These are phyloP conservation scores for Irineochytrium annulatum DNA, from an alignment of 192 early-diverging fungal species.

Conservation along the genomic window DNA sequence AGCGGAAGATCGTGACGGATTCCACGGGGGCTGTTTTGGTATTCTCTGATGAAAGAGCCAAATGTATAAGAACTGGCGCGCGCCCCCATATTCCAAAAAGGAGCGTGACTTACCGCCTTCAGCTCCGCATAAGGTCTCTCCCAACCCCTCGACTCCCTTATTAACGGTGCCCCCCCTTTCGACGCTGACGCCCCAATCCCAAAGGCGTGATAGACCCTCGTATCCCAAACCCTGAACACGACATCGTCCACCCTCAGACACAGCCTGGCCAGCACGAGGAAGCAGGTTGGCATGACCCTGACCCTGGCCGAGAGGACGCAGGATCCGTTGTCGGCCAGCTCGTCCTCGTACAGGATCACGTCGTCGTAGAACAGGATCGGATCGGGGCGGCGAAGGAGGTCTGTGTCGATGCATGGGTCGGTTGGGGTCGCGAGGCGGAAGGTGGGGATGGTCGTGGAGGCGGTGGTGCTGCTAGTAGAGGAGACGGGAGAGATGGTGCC, in stretches of 20 bases:
- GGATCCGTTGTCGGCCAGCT: constrained; percentile 91
- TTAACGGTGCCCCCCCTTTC: constrained; percentile 42
- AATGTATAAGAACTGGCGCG: too few species aligned
- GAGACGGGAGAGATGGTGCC: constrained; percentile 45
- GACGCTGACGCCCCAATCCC: too few species aligned
- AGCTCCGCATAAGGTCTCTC: constrained; percentile 58
- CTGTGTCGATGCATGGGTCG: constrained; percentile 62
- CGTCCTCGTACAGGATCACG: constrained; percentile 91
- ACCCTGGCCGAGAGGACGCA: constrained; percentile 74
- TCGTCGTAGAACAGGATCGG: constrained; percentile 95
- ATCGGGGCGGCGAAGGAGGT: constrained; percentile 68
- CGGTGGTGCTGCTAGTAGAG: neutral
- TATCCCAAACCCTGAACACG: constrained; percentile 85
- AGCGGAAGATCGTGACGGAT: neutral
- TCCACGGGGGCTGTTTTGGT: constrained; percentile 23
- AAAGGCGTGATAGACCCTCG: constrained; percentile 86
- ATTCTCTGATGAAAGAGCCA: constrained; percentile 36
- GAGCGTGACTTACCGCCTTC: constrained; percentile 37
- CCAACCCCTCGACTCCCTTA: constrained; percentile 68
- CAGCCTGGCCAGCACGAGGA: constrained; percentile 81
- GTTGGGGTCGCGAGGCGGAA: neutral
- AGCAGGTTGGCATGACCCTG: constrained; percentile 90
- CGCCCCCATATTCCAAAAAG: neutral
- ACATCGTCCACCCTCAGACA: constrained; percentile 94
- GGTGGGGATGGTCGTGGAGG: neutral